A percentile compares a stretch with the other conserved stretches of the same genome.
Conservation (phyloP, 768 basidiomycete species). For the Russula virescens region DNA sequence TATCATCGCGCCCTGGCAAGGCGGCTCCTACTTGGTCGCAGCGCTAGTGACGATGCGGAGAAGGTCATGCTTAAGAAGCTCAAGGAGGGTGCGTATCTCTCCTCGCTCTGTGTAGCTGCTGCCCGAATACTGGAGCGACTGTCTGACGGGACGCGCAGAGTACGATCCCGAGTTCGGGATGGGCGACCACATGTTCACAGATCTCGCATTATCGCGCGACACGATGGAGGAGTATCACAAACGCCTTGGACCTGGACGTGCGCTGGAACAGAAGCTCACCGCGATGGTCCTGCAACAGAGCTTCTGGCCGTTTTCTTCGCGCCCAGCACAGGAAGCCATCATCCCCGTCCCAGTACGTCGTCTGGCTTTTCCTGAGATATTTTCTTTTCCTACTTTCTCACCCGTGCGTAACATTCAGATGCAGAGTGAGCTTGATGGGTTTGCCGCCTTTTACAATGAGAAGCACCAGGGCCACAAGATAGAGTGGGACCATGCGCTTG, state of each 20-base stretch:
- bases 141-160: slow-evolving; percentile 39
- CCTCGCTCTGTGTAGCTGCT: background rate
- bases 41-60: slow-evolving; percentile 85
- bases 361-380: no score
- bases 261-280: slow-evolving; percentile 46
- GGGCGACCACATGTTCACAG: slow-evolving; percentile 95
- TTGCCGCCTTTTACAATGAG: slow-evolving; percentile 63
- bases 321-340: slow-evolving; percentile 49
- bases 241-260: slow-evolving; percentile 27
- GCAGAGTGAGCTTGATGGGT: slow-evolving; percentile 61
- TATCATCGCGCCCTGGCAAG: slow-evolving; percentile 88
- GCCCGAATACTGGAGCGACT: background rate
- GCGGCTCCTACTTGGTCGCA: slow-evolving; percentile 74
- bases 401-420: slow-evolving; percentile 45
- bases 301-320: slow-evolving; percentile 75
- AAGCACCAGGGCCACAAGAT: slow-evolving; percentile 75
- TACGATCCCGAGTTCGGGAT: slow-evolving; percentile 95
- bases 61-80: slow-evolving; percentile 78
- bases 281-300: slow-evolving; percentile 85
- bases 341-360: slow-evolving; percentile 40
- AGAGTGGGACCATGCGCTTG: slow-evolving; percentile 83
- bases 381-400: background rate
- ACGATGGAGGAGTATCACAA: slow-evolving; percentile 59
- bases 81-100: slow-evolving; percentile 50
- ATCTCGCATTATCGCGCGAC: slow-evolving; percentile 73